Conservation (phyloP, 2,329 filamentous ascomycete species). For the Pestalotiopsis sp. region DNA sequence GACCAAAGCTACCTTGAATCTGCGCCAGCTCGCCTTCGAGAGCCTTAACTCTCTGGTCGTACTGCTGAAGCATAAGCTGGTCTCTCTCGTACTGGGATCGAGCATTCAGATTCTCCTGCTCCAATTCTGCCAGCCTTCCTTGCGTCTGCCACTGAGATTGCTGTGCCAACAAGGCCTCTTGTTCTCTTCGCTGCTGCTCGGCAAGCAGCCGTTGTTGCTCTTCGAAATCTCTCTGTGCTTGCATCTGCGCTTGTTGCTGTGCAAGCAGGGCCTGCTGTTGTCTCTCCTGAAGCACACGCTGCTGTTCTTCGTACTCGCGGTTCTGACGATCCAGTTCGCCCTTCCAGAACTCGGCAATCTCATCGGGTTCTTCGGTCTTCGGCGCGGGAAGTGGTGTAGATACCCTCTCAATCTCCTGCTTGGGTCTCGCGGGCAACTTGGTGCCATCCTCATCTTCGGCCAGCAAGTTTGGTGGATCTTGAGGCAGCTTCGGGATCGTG, state of each 20-base stretch:
- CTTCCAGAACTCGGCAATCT: constrained; percentile 98
- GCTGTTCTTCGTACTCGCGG: constrained; percentile 92
- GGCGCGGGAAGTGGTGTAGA: constrained; percentile 69
- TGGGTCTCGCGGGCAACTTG: constrained; percentile 78
- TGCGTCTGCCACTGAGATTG: constrained; percentile 94
- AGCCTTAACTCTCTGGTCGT: constrained; percentile 91
- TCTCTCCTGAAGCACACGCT: constrained; percentile 82
- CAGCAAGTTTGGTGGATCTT: constrained; percentile 88
- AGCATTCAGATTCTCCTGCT: constrained; percentile 92
- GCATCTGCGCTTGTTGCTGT: constrained; percentile 79
- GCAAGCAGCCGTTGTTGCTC: constrained; percentile 86
- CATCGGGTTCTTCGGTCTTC: constrained; percentile 79
- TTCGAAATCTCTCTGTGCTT: constrained; percentile 93
- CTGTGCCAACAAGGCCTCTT: constrained; percentile 84
- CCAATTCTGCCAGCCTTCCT: constrained; percentile 90
- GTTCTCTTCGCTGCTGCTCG: constrained; percentile 87
- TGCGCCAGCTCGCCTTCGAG: constrained; percentile 84
- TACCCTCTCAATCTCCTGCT: constrained; percentile 67
- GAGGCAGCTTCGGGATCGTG: constrained; percentile 91
- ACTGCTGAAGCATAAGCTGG: constrained; percentile 95
- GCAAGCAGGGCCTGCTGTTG: constrained; percentile 78
- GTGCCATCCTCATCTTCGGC: constrained; percentile 83
- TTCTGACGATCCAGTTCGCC: constrained; percentile 88
- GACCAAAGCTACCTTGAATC: constrained; percentile 77
- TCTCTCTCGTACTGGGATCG: constrained; percentile 96